Evolutionary conservation across 2,329 filamentous ascomycete genomes (phyloP).

Genomic region (Triangularia setosa): DNA sequence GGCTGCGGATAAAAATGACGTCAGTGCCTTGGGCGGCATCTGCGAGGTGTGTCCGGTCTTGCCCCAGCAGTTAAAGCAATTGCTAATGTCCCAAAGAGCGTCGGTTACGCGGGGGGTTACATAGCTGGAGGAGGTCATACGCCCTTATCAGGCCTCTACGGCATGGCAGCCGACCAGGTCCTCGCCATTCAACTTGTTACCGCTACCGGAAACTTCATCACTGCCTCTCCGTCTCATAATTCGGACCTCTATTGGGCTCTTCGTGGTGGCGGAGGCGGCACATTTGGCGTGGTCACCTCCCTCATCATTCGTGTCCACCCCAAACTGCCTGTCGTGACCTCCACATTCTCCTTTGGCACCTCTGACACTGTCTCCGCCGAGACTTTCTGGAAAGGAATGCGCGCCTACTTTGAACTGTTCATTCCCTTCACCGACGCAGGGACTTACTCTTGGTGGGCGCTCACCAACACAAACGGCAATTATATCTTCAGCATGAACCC

Average conservation of each 20-base stretch:
- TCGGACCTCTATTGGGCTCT: slow-evolving; percentile 41
- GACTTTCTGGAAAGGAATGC: slow-evolving; percentile 39
- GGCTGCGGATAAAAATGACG: slow-evolving; percentile 34
- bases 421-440: slow-evolving; percentile 33
- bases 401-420: slow-evolving; percentile 40
- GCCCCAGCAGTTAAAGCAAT: neutral
- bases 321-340: slow-evolving; percentile 13
- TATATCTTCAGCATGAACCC: slow-evolving; percentile 36
- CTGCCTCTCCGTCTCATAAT: slow-evolving; percentile 35
- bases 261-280: slow-evolving; percentile 20
- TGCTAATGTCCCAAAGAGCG: slow-evolving; percentile 34
- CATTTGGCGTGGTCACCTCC: slow-evolving; percentile 19
- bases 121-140: slow-evolving; percentile 49
- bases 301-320: slow-evolving; percentile 20
- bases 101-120: slow-evolving; percentile 56
- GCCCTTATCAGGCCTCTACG: slow-evolving; percentile 41
- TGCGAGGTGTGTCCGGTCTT: slow-evolving; percentile 31
- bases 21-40: slow-evolving; percentile 44
- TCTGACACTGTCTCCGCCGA: slow-evolving; percentile 35
- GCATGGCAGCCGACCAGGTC: slow-evolving; percentile 45
- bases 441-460: slow-evolving; percentile 33
- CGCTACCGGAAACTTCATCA: slow-evolving; percentile 41
- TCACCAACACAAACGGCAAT: slow-evolving; percentile 26
- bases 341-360: slow-evolving; percentile 35
- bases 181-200: slow-evolving; percentile 44